Base-by-base conservation (phyloP, 768 basidiomycete species). In the Lactarius trivialis region DNA sequence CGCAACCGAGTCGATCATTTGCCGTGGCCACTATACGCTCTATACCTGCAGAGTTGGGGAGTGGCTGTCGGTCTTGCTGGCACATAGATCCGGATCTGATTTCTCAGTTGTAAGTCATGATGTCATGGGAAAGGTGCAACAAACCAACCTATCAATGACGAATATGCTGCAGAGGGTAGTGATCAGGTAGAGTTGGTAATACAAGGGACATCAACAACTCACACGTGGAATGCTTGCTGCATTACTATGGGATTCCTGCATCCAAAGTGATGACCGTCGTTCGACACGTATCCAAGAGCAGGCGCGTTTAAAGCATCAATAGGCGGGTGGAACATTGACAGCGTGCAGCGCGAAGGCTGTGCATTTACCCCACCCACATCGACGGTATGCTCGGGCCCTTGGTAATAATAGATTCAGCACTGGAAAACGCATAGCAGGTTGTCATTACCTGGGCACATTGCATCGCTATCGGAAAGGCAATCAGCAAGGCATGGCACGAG, bases 181-280 rank as follows among this genome's bases (percentile, higher is more conserved):
- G 11, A 32, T 24, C 11, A 30, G 26, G 48, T 39, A 12, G 14
- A 2, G 19, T 24, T 32, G 37, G 21, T 28, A 34, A 14, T 21
- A 36, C 21, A 30, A 58, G 3, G 3, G 15, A 17, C 21, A 24
- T 12, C 2, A 19, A 28, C 2, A 1, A 77, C 82, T 62, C 67
- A 84, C 81, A 85, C 81, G 69, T 85, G 83, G 72, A 79, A 84
- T 0, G 83, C 76, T 65, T 79, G 82, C n/a, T 78, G 79, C 70
- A 80, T 71, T 6, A 79, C 72, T 1, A 74, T 75, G 2, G 84
- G 83, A 65, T 85, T 82, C 60, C 75, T 74, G 71, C 83, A 85
- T 1, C 68, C 26, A 59, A 83, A 85, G 11, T 74, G 68, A 68
- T 85, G 84, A 0, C 84, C 83, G 55, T 85, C 83, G 32, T 73